phyloP scores from a whole-genome alignment of 352 stramenopile genomes.

The Globisporangium recalcitrans region DNA sequence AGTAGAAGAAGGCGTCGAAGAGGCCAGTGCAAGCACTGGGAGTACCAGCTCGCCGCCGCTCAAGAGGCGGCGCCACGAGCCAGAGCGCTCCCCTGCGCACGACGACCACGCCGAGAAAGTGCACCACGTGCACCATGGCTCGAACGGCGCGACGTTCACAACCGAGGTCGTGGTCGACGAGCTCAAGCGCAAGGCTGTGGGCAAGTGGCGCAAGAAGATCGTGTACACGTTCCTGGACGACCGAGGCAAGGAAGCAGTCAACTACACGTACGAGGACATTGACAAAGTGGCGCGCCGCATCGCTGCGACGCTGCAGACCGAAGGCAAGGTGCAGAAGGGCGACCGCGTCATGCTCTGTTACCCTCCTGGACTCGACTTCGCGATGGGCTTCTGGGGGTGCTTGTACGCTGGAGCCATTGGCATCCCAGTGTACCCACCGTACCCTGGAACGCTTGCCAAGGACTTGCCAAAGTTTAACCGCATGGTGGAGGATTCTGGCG shows the following conservation, averaged over 20 bases:
- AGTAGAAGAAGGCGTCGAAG: slow-evolving; percentile 1
- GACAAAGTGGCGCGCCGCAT: slow-evolving; percentile 57
- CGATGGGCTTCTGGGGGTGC: slow-evolving; percentile 73
- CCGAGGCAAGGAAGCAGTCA: slow-evolving; percentile 50
- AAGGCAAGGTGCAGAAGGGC: slow-evolving; percentile 43
- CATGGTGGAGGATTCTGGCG: slow-evolving; percentile 66
- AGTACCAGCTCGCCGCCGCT: slow-evolving; percentile 11
- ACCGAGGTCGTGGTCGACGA: slow-evolving; percentile 40
- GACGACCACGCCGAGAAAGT: not conserved
- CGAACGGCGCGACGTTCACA: slow-evolving; percentile 26
- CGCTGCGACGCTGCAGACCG: slow-evolving; percentile 48
- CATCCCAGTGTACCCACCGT: slow-evolving; percentile 75
- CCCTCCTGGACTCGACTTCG: slow-evolving; percentile 72
- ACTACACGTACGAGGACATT: slow-evolving; percentile 68
- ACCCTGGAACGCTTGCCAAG: slow-evolving; percentile 63
- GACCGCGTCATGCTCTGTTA: slow-evolving; percentile 78
- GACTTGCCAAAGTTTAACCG: slow-evolving; percentile 79
- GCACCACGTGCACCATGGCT: slow-evolving; percentile 17
- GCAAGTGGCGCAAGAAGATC: slow-evolving; percentile 55
- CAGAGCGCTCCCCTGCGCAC: slow-evolving; percentile 9
- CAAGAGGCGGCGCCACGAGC: slow-evolving; percentile 33
- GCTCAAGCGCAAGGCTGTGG: slow-evolving; percentile 42
- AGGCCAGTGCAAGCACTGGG: not conserved
- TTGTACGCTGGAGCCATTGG: slow-evolving; percentile 66
- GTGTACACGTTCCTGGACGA: slow-evolving; percentile 84